These are phyloP conservation scores for Calocera viscosa DNA, from an alignment of 768 basidiomycete species.

Conservation along the genomic window DNA sequence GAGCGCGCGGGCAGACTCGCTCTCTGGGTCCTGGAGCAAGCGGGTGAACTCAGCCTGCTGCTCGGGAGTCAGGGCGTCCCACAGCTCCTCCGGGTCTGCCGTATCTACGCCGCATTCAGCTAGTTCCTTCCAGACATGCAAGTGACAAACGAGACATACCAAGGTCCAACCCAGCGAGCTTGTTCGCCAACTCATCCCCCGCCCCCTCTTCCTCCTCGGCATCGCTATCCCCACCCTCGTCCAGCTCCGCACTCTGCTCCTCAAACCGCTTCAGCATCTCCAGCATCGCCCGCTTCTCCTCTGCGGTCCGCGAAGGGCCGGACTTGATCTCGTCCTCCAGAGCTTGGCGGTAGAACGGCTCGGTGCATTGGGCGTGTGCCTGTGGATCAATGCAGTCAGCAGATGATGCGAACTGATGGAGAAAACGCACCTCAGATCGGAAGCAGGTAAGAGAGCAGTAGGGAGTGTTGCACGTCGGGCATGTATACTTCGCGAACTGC, in stretches of 20 bases:
- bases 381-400: constrained; percentile 18
- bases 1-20: constrained; percentile 47
- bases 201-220: constrained; percentile 18
- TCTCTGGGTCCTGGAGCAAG: constrained; percentile 48
- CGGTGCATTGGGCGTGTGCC: constrained; percentile 66
- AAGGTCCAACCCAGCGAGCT: constrained; percentile 48
- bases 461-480: constrained; percentile 64
- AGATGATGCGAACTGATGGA: background rate
- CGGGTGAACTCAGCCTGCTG: constrained; percentile 51
- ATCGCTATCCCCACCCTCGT: constrained; percentile 31
- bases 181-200: constrained; percentile 33
- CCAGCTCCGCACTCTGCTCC: constrained; percentile 38
- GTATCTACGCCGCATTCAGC: constrained; percentile 33
- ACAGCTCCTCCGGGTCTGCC: constrained; percentile 44
- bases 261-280: constrained; percentile 61
- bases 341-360: constrained; percentile 67
- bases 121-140: background rate
- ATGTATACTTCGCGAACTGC: constrained; percentile 68
- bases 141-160: constrained; percentile 32
- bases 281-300: constrained; percentile 55
- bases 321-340: constrained; percentile 50
- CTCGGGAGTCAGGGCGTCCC: constrained; percentile 45
- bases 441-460: constrained; percentile 77
- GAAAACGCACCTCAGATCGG: constrained; percentile 48
- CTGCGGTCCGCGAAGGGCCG: constrained; percentile 40